Percentiles rank a stretch among this genome's conserved stretches.
These are phyloP conservation scores for Dentipellis fragilis DNA, from an alignment of 768 basidiomycete species.

Conservation along the genomic window DNA sequence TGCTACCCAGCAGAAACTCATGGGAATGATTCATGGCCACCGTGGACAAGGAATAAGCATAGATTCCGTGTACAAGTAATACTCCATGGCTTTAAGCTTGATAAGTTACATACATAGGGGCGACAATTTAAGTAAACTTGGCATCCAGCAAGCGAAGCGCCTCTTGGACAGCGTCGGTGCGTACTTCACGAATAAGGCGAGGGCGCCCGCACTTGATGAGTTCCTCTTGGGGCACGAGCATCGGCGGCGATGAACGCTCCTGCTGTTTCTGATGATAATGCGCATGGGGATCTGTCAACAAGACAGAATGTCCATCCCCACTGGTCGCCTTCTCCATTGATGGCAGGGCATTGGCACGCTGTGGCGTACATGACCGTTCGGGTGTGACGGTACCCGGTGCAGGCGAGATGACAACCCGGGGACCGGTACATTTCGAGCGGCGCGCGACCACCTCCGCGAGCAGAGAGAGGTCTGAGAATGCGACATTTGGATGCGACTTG, in stretches of 20 bases:
- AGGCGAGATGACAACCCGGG: slow-evolving; percentile 51
- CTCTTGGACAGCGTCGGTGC: slow-evolving; percentile 62
- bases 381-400: slow-evolving; percentile 39
- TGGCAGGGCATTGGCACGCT: slow-evolving; percentile 1
- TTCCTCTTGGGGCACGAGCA: slow-evolving; percentile 51
- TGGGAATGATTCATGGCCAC: too few species aligned
- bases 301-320: slow-evolving; percentile 27
- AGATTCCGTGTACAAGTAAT: too few species aligned
- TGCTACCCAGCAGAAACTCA: too few species aligned
- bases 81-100: too few species aligned
- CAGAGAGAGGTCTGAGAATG: slow-evolving; percentile 73
- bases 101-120: too few species aligned
- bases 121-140: slow-evolving; percentile 16
- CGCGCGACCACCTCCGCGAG: slow-evolving; percentile 87
- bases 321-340: slow-evolving; percentile 3
- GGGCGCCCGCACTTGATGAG: slow-evolving; percentile 49
- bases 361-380: slow-evolving; percentile 34
- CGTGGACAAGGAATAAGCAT: too few species aligned
- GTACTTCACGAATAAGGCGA: slow-evolving; percentile 52
- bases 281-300: slow-evolving; percentile 46
- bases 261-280: slow-evolving; percentile 38
- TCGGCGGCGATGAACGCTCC: slow-evolving; percentile 30
- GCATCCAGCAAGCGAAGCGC: slow-evolving; percentile 65
- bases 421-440: slow-evolving; percentile 67
- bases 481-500: slow-evolving; percentile 82